These are phyloP conservation scores for Coemansia sp. DNA, from an alignment of 371 early-diverging fungal species.

Conservation along the genomic window DNA sequence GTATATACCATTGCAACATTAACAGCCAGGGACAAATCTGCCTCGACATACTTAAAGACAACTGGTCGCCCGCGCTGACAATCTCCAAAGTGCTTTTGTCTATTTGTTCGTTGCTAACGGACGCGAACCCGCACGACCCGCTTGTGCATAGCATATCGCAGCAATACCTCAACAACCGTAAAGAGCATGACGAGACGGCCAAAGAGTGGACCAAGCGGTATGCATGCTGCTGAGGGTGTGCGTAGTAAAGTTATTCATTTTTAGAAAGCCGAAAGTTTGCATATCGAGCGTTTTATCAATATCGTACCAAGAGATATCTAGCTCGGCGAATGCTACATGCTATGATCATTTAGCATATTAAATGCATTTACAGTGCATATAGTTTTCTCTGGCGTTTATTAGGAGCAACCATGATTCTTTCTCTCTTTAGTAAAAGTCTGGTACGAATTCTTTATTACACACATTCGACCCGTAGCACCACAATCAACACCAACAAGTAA, in stretches of 20 bases:
- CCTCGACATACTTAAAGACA: constrained; percentile 89
- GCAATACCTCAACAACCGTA: constrained; percentile 81
- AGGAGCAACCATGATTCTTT: no score
- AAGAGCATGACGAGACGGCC: constrained; percentile 89
- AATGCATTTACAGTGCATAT: no score
- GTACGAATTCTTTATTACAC: no score
- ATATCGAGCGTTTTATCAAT: neutral
- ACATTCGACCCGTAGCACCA: no score
- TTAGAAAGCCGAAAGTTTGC: neutral
- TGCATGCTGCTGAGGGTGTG: constrained; percentile 48
- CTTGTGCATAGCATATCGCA: constrained; percentile 91
- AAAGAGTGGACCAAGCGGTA: constrained; percentile 90
- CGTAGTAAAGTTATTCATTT: neutral
- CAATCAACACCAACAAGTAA: no score
- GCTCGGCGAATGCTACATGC: no score
- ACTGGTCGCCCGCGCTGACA: constrained; percentile 95
- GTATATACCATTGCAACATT: constrained; percentile 97
- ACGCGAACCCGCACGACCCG: constrained; percentile 93
- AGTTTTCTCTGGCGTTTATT: no score
- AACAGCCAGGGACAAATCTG: constrained; percentile 89
- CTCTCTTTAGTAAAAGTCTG: no score
- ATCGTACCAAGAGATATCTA: no score
- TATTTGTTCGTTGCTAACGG: constrained; percentile 87
- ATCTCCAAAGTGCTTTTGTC: constrained; percentile 88
- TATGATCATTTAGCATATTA: no score